Evolutionary conservation across 495 filamentous ascomycete genomes (phyloP).

Genomic region (Jackrogersella multiformis): DNA sequence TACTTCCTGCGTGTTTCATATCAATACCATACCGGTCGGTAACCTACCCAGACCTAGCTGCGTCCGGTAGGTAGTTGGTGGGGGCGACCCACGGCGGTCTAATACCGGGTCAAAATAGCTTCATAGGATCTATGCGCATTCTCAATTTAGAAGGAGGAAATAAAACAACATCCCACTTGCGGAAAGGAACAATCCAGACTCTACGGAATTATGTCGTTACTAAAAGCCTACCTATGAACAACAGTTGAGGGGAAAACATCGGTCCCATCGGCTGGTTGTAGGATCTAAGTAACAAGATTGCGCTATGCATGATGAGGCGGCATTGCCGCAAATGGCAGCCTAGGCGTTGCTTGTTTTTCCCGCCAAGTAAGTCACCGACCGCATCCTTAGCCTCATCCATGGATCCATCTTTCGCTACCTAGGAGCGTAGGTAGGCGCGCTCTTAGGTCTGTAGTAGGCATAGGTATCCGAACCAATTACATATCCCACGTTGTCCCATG

Average conservation of each 20-base stretch:
- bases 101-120: neutral
- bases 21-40: too few relatives aligned
- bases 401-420: neutral
- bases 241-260: neutral
- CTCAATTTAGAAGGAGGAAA: conserved; percentile 4
- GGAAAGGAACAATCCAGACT: neutral
- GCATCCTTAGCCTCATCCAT: conserved; percentile 1
- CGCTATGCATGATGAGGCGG: conserved; percentile 5
- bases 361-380: neutral
- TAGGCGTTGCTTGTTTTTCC: neutral
- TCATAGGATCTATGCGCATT: neutral
- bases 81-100: neutral
- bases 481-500: neutral
- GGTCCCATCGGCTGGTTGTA: neutral
- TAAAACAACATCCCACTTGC: neutral
- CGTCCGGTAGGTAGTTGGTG: too few relatives aligned
- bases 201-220: neutral
- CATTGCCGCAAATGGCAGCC: conserved; percentile 2
- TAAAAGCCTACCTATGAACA: neutral
- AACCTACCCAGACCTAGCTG: too few relatives aligned
- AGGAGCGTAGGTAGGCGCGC: too few relatives aligned
- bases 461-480: conserved; percentile 1
- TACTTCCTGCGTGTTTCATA: conserved; percentile 2
- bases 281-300: conserved; percentile 4
- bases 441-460: conserved; percentile 7